Conservation (phyloP, 192 early-diverging fungal species). For the Hyaloraphidium curvatum region DNA sequence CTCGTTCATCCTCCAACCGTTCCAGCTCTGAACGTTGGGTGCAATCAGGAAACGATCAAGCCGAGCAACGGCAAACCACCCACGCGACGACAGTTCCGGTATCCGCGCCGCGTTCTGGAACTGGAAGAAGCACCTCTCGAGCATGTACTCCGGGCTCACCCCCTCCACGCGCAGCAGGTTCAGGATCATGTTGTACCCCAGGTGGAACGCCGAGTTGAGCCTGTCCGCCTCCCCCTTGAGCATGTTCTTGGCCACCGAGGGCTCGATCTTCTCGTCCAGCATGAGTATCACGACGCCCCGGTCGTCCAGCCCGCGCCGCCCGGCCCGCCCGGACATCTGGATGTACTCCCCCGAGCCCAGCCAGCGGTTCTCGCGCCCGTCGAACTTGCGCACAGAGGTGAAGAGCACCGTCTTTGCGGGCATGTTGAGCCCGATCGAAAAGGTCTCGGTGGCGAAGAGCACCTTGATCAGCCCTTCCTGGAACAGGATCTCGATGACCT, state of each 20-base stretch:
- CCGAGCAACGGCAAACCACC: constrained; percentile 4
- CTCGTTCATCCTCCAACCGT: constrained; percentile 27
- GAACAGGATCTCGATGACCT: constrained; percentile 93
- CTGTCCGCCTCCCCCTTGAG: constrained; percentile 59
- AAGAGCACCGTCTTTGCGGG: constrained; percentile 97
- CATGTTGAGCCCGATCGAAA: constrained; percentile 98
- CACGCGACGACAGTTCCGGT: constrained; percentile 48
- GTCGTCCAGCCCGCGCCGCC: constrained; percentile 89
- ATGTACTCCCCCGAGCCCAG: constrained; percentile 85
- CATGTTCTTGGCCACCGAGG: constrained; percentile 78
- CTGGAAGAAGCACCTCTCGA: constrained; percentile 78
- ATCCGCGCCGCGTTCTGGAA: constrained; percentile 74
- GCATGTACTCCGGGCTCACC: constrained; percentile 77
- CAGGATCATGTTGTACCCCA: constrained; percentile 92
- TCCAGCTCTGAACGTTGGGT: constrained; percentile 21
- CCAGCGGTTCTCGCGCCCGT: constrained; percentile 72
- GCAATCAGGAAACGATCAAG: background rate
- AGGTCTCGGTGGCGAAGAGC: constrained; percentile 98
- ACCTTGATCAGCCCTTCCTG: constrained; percentile 92
- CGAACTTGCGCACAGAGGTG: constrained; percentile 77
- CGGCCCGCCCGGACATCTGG: constrained; percentile 97
- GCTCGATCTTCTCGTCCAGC: constrained; percentile 90
- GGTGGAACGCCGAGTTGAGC: constrained; percentile 86
- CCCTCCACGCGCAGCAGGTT: constrained; percentile 90
- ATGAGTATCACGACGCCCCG: constrained; percentile 94